These are phyloP conservation scores for Blastosporella zonata DNA, from an alignment of 1,284 basidiomycete genomes.

Conservation along the genomic window DNA sequence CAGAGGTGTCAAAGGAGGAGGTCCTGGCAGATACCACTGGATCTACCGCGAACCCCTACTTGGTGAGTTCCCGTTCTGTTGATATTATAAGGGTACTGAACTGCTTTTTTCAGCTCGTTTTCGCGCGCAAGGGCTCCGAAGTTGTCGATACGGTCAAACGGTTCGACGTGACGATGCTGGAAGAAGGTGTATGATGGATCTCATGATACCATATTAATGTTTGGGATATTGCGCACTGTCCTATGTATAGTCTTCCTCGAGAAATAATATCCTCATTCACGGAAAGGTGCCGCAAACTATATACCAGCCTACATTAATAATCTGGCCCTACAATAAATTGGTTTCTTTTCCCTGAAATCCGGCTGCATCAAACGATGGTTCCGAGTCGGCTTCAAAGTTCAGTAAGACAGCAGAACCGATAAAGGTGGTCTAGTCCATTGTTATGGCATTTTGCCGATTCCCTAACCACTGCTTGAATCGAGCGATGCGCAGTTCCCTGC, in stretches of 20 bases:
- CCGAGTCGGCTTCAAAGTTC: too few relatives aligned
- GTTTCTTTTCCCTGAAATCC: too few relatives aligned
- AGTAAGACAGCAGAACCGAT: too few relatives aligned
- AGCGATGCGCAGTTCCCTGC: slow-evolving; percentile 51
- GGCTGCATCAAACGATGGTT: too few relatives aligned
- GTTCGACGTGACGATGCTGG: slow-evolving; percentile 31
- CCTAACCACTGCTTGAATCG: slow-evolving; percentile 49
- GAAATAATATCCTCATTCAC: too few relatives aligned
- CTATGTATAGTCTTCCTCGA: too few relatives aligned
- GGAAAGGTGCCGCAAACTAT: too few relatives aligned
- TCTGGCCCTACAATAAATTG: too few relatives aligned
- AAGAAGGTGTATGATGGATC: slow-evolving; percentile 7
- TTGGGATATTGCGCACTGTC: slow-evolving; percentile 15
- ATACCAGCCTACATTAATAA: too few relatives aligned
- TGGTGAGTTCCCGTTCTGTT: slow-evolving; percentile 46
- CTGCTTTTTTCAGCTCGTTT: slow-evolving; percentile 60
- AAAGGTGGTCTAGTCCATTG: slow-evolving; percentile 17
- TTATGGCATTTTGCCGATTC: slow-evolving; percentile 28
- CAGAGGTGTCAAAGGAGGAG: slow-evolving; percentile 69
- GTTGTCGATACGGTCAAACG: slow-evolving; percentile 78
- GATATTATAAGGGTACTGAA: not conserved
- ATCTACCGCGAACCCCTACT: slow-evolving; percentile 78
- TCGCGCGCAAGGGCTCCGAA: slow-evolving; percentile 68
- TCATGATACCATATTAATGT: slow-evolving; percentile 15
- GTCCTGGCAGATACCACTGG: slow-evolving; percentile 79